Base-by-base conservation (phyloP, 129 eudicot genomes). In the Escallonia herrerae region DNA sequence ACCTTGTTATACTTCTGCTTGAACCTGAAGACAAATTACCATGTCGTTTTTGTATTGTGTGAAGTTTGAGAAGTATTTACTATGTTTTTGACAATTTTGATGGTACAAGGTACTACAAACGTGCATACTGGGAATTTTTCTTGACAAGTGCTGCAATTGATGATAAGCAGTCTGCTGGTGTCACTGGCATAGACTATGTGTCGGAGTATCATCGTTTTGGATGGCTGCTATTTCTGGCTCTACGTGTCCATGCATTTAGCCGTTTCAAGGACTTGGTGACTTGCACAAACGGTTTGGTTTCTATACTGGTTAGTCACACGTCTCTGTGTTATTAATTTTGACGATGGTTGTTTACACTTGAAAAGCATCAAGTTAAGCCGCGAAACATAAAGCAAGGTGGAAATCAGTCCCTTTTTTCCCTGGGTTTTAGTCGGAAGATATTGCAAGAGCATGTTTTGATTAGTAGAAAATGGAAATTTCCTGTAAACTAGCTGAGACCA, bases 171-270 rank as follows among this genome's bases (percentile, higher is more conserved):
- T 63, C 76, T 40, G 66, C 65, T 56, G 73, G 38, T 61, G 58
- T 65, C 57, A 63, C 48, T 41, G 45, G 80, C 8, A 3, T 73
- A 8, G 82, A 67, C 67, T 67, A 64, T 63, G 63, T 78, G 50
- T 73, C 91, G 39, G 86, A 74, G 43, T 88, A 82, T 74, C 66
- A 77, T 72, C 95, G 91, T 43, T 89, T 93, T 72, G 99, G 96
- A 53, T 93, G 99, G 98, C 80, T 93, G 40, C 87, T 93, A n/a
- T 93, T 88, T 83, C 64, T 93, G 59, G 91, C 96, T 33, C 95
- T 89, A 41, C 95, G 99, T 52, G 84, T 71, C 40, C 96, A 89
- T 72, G 87, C 87, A 43, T 89, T 89, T 71, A 80, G 96, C 70
- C 81, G 86, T 48, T 89, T 87, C 56, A 93, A 82, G 82, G 95